These are phyloP conservation scores for Buxus sempervirens DNA, from an alignment of 164 flowering plant species.

Conservation along the genomic window DNA sequence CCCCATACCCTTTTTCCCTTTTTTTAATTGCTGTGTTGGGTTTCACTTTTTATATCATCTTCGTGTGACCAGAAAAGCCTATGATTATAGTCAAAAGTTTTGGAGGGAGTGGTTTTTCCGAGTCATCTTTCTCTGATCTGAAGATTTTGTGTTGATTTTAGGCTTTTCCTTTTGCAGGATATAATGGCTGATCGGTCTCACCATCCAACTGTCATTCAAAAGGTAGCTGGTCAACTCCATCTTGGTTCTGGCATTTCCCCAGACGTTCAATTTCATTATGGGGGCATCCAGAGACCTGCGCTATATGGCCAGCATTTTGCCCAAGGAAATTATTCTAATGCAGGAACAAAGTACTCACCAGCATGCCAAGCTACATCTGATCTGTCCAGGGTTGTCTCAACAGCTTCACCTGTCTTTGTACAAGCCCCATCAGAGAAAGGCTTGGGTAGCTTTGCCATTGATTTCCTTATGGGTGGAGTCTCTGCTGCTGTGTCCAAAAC, in stretches of 20 bases:
- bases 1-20: too few relatives aligned
- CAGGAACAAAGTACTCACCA: conserved; percentile 25
- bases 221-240: conserved; percentile 30
- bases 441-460: conserved; percentile 31
- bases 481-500: conserved; percentile 55
- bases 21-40: too few relatives aligned
- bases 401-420: conserved; percentile 27
- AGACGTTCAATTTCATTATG: conserved; percentile 16
- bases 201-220: conserved; percentile 30
- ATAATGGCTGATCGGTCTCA: conserved; percentile 33
- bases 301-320: conserved; percentile 20
- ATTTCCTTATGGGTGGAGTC: conserved; percentile 55
- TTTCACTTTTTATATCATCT: too few relatives aligned
- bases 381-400: conserved; percentile 19
- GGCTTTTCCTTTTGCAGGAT: background rate
- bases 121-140: background rate
- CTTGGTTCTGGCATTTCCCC: conserved; percentile 17
- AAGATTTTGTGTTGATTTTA: background rate
- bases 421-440: conserved; percentile 41
- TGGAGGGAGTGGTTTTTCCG: background rate
- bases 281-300: conserved; percentile 15
- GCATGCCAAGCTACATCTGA: conserved; percentile 17
- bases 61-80: too few relatives aligned
- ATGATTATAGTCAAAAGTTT: too few relatives aligned
- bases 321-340: conserved; percentile 36